These are phyloP conservation scores for Hortiboletus flavorubellus DNA, from an alignment of 768 basidiomycete genomes.

Conservation along the genomic window DNA sequence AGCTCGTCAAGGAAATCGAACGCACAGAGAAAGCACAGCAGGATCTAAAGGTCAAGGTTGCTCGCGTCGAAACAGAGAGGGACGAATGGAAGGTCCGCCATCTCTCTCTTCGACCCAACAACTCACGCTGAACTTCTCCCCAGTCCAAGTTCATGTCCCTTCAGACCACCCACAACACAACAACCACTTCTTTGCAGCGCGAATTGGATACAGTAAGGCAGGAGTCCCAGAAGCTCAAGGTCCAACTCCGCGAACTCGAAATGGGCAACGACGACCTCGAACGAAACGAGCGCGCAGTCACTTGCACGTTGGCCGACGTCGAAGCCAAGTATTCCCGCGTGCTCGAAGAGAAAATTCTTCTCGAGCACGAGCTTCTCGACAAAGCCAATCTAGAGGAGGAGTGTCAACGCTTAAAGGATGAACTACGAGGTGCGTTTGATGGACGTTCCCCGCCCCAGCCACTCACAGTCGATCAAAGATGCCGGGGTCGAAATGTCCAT, in stretches of 20 bases:
- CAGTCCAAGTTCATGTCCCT: slow-evolving; percentile 83
- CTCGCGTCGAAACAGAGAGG: slow-evolving; percentile 67
- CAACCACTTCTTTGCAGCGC: slow-evolving; percentile 85
- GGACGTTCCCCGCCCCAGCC: neutral
- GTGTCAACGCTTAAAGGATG: slow-evolving; percentile 86
- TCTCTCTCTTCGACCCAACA: neutral
- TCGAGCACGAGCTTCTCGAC: slow-evolving; percentile 92
- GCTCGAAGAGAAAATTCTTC: slow-evolving; percentile 93
- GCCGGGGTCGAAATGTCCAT: slow-evolving; percentile 82
- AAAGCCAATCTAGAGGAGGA: slow-evolving; percentile 91
- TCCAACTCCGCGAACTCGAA: slow-evolving; percentile 83
- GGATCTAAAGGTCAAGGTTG: slow-evolving; percentile 70
- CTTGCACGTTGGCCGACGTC: slow-evolving; percentile 77
- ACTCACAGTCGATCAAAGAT: slow-evolving; percentile 47
- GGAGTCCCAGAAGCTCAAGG: slow-evolving; percentile 65
- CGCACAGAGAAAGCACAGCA: slow-evolving; percentile 82
- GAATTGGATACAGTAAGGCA: slow-evolving; percentile 82
- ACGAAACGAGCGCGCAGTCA: slow-evolving; percentile 85
- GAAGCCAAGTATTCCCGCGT: slow-evolving; percentile 88
- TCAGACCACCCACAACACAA: slow-evolving; percentile 88
- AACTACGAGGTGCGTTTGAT: slow-evolving; percentile 77
- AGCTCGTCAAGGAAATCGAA: slow-evolving; percentile 87
- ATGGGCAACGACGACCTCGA: slow-evolving; percentile 99
- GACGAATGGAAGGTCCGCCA: slow-evolving; percentile 89
- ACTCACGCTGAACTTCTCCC: slow-evolving; percentile 5